Conservation (phyloP, 176 grass and related monocot genomes). For the Zoysia japonica region DNA sequence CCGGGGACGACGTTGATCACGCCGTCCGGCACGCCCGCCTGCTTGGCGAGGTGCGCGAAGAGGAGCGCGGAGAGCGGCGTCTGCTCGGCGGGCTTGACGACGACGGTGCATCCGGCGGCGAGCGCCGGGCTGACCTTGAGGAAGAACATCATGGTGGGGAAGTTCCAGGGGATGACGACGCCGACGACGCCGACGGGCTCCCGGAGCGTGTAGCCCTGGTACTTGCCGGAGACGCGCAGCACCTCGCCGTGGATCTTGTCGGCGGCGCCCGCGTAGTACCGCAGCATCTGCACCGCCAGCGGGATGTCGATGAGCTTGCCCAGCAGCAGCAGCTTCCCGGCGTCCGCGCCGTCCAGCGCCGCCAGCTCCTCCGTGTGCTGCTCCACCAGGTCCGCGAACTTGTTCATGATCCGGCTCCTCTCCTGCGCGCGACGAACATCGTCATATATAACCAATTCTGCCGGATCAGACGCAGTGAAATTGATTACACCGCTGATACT, state of each 20-base stretch:
- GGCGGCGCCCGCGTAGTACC: constrained; percentile 95
- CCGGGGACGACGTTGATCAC: constrained; percentile 83
- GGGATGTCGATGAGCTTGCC: constrained; percentile 82
- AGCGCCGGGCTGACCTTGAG: constrained; percentile 73
- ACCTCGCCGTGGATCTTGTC: constrained; percentile 92
- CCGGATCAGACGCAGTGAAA: neutral
- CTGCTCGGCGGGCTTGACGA: constrained; percentile 94
- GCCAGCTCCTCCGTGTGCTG: constrained; percentile 75
- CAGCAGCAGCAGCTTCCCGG: constrained; percentile 65
- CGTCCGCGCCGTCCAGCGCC: constrained; percentile 63
- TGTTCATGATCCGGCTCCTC: constrained; percentile 63
- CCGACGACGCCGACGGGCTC: constrained; percentile 85
- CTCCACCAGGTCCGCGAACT: constrained; percentile 75
- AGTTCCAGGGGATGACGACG: constrained; percentile 90
- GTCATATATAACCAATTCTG: neutral
- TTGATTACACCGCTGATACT: neutral
- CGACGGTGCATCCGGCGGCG: constrained; percentile 79
- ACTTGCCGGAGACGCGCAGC: constrained; percentile 50
- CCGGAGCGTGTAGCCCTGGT: constrained; percentile 81
- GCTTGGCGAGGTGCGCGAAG: constrained; percentile 73
- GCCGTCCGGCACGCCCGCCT: constrained; percentile 75
- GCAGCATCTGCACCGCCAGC: constrained; percentile 34
- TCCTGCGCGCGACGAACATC: constrained; percentile 36
- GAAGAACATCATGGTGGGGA: constrained; percentile 82
- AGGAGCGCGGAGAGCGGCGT: constrained; percentile 74